These are phyloP conservation scores for Ceratocystis huliohia DNA, from an alignment of 2,329 filamentous ascomycete species.

Conservation along the genomic window DNA sequence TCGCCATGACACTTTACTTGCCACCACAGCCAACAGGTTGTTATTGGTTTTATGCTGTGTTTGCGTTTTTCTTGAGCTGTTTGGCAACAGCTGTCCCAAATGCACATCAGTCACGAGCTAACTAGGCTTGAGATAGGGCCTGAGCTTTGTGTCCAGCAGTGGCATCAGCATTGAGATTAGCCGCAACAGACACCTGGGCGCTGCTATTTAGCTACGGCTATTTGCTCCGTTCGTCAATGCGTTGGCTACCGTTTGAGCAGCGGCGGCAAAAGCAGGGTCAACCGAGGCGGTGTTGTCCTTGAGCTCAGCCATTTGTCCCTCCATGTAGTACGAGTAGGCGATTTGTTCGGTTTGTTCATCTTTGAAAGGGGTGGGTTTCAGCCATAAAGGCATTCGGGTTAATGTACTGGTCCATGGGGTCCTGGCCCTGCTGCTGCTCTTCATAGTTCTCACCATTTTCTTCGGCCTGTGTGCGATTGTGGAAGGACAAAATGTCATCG, in stretches of 20 bases:
- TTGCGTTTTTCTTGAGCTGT: no score
- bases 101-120: not conserved
- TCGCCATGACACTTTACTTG: no score
- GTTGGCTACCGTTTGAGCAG: not conserved
- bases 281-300: constrained; percentile 10
- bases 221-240: not conserved
- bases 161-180: not conserved
- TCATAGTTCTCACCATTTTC: constrained; percentile 15
- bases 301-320: constrained; percentile 5
- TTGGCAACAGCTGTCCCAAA: no score
- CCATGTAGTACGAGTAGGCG: constrained; percentile 10
- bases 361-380: constrained; percentile 12
- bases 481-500: constrained; percentile 77
- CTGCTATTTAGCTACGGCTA: not conserved
- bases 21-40: no score
- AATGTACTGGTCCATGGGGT: constrained; percentile 17
- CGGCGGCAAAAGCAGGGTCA: constrained; percentile 15
- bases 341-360: constrained; percentile 12
- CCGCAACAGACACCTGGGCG: not conserved
- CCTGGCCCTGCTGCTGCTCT: not conserved
- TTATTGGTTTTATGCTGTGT: no score
- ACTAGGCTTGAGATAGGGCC: not conserved
- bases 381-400: constrained; percentile 19
- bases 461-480: constrained; percentile 52
- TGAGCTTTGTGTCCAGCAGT: not conserved